Base-by-base conservation (phyloP, 2,329 filamentous ascomycete genomes). In the Xylariaceae sp. region DNA sequence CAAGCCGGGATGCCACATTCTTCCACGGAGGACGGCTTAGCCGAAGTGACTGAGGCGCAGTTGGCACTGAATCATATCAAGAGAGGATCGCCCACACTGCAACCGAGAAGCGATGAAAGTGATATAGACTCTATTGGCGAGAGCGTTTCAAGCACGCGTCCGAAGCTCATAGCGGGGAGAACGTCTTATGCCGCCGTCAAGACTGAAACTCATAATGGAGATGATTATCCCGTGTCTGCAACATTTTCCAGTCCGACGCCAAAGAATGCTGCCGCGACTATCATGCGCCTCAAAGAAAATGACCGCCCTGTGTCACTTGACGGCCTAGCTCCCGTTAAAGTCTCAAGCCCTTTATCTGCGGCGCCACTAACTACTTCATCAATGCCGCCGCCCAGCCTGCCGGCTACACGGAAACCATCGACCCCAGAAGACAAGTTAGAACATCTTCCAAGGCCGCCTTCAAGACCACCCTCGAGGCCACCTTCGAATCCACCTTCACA, bases 31-130 rank as follows among this genome's bases (percentile, higher is more conserved):
- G 70, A 54, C 52, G 67, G 54, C 49, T 64, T 66, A n/a, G 71
- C 72, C 1, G 70, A 69, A 10, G 66, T 61, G 16, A 78, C 73
- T 50, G 75, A 74, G 26, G 80, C 80, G 0, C 75, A 79, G 59
- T 61, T 75, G 20, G 71, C 72, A 18, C 67, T 82, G 6, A 74
- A 73, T 44, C 73, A 74, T 44, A 77, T 82, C 56, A 75, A 71
- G 2, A 71, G 69, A 54, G 68, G 59, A 1, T 72, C 75, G 14
- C 73, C 74, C 7, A 68, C 72, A 0, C 65, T 70, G 14, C 58
- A 40, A 40, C 60, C 29, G 20, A 52, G n/a, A 45, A 51, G 44
- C 42, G 40, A 43, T 3, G 57, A 54, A 16, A 49, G 37, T 18
- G 42, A 37, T 20, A 44, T 45, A 16, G 54, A 62, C 20, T 45